Evolutionary conservation across 73 alveolate species (phyloP), one percentile per base, ranked within the genome.

Genomic region (Paramecium sexaurelia): DNA sequence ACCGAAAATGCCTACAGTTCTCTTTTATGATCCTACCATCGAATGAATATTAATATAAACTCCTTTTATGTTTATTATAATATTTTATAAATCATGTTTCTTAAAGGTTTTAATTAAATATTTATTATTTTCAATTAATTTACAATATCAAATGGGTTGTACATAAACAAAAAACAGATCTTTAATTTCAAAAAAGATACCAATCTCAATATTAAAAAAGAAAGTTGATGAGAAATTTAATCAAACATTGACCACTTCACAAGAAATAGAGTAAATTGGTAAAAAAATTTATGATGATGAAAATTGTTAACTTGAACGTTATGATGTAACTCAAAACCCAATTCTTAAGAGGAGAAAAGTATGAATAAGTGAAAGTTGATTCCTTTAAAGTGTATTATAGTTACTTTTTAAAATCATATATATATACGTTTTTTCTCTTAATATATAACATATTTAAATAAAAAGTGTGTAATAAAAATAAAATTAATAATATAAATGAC

Each of bases 1-100:
- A 24, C 68, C 71, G 4, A 78, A 78, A 39, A 20, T 78, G 29
- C 90, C 90, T 3, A 78, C 90, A 8, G 73, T 24, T 41, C 71
- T 78, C 33, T 78, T 78, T 78, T 17, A 39, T 24, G 90, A 78
- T 15, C 90, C 90, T 19, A 61, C 83, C 3, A 7, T 61, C 6
- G 83, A 61, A 61, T 61, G 83, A 61, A 61, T 51, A 6, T n/a
- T 1, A 3, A 5, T 17, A 51, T 51, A 51, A 51, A 51, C 67
- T 51, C 67, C 29, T 20, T 51, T 51, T 51, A 51, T n/a, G 67
- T 51, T 51, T n/a, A 51, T 51, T 51, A 43, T 43, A 7, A 43
- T 43, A 43, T 43, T 43, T 10, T 43, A 45, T 51, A 17, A 51
- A 51, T n/a, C 33, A 51, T 15, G 17, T 15, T 20, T 51, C 0